Evolutionary conservation across 139 green algal species (phyloP), one percentile per base, ranked within the genome.

Genomic region (Diplosphaera chodatii): DNA sequence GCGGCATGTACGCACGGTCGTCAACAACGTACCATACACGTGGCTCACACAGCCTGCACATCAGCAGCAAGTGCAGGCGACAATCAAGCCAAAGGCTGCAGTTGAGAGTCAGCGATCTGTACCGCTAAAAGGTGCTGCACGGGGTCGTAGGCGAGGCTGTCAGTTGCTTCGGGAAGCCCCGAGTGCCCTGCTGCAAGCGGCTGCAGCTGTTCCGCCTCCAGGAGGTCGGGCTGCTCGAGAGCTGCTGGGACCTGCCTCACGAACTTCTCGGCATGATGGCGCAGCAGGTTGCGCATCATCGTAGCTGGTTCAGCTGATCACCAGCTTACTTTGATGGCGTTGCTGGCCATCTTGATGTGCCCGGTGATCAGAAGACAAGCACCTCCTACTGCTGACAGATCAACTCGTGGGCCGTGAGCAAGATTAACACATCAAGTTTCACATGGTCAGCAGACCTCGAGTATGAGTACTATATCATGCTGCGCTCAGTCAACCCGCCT

Each of bases 101-200:
- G n/a, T n/a, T 25, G 34, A 55, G 29, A 40, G 1, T 69, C 15
- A 74, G 32, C 16, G 68, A 48, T n/a, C n/a, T 56, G 48, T 70
- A 87, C 82, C 71, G 80, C 82, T 29, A 87, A 74, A 31, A 87
- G 67, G 10, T 69, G 65, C 63, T 87, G 82, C 1, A 74, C 62
- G 6, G 79, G 68, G 3, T 87, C 82, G 65, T 83, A 87, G 4
- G 80, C 77, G 31, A 87, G 55, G 62, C 73, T 75, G 32, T 87
- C 82, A 21, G 77, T 70, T 3, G 31, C 28, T n/a, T 83, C 82
- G 25, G 82, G 82, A 33, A 86, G 82, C 23, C 82, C 82, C 33
- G 68, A 25, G 41, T 74, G 74, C 30, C 68, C 74, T 34, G 69
- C 69, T 30, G 68, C 68, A 4, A 40, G 32, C 20, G 72, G 48